These are phyloP conservation scores for Saccharomycopsis microspora DNA, from an alignment of 805 yeast genomes.

Conservation along the genomic window DNA sequence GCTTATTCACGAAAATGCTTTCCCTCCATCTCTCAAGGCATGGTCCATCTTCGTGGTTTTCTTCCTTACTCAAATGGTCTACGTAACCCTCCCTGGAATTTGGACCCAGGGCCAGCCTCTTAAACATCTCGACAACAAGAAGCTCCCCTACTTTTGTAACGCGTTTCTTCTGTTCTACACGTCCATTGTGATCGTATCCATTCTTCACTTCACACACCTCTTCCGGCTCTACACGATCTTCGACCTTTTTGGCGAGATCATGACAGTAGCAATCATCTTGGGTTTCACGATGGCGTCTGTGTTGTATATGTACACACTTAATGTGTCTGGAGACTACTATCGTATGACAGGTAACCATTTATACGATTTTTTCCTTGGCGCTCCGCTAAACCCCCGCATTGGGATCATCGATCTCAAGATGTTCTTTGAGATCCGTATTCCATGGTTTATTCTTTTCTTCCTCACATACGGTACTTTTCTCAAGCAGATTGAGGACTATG, in stretches of 20 bases:
- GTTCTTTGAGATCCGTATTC: constrained; percentile 95
- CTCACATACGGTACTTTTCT: constrained; percentile 62
- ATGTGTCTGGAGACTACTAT: constrained; percentile 65
- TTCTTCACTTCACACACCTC: constrained; percentile 61
- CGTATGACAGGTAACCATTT: constrained; percentile 85
- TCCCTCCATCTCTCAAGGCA: constrained; percentile 45
- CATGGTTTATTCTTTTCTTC: constrained; percentile 88
- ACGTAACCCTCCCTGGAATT: constrained; percentile 81
- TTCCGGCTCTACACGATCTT: constrained; percentile 66
- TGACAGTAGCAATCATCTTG: constrained; percentile 79
- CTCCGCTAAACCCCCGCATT: constrained; percentile 90
- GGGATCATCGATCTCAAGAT: constrained; percentile 90
- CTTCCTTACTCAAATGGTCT: constrained; percentile 55
- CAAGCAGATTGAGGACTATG: constrained; percentile 74
- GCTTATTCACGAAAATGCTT: constrained; percentile 38
- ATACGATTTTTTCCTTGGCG: constrained; percentile 94
- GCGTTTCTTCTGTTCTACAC: constrained; percentile 79
- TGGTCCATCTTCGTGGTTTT: constrained; percentile 66
- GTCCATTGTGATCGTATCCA: constrained; percentile 44
- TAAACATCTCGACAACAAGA: constrained; percentile 65
- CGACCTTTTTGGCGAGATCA: constrained; percentile 80
- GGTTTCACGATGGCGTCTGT: constrained; percentile 63
- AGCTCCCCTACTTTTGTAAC: constrained; percentile 87
- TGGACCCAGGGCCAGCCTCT: constrained; percentile 95
- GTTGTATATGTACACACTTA: constrained; percentile 59